phyloP scores from a whole-genome alignment of 768 basidiomycete genomes.

The Pisolithus orientalis region DNA sequence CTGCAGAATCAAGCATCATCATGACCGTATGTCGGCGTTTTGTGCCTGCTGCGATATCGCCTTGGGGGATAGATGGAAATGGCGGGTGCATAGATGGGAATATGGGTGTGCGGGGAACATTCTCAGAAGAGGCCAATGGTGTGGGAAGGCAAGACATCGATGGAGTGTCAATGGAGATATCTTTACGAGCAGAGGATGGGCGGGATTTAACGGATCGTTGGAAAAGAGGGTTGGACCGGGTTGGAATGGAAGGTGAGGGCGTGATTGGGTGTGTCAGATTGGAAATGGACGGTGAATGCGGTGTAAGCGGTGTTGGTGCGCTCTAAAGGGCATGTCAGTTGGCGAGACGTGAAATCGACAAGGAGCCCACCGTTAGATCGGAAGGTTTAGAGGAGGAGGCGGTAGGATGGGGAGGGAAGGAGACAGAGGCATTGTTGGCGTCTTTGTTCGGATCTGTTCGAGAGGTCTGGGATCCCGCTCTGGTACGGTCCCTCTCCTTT shows the following conservation, averaged over 20 bases:
- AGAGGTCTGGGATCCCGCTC: conserved; percentile 17
- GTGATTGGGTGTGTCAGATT: conserved; percentile 11
- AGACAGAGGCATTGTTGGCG: conserved; percentile 3
- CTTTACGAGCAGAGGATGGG: conserved; percentile 21
- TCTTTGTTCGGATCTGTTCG: conserved; percentile 16
- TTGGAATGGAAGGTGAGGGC: conserved; percentile 24
- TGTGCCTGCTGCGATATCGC: conserved; percentile 44
- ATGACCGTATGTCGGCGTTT: conserved; percentile 77
- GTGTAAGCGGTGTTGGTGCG: conserved; percentile 24
- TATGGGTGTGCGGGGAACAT: conserved; percentile 20
- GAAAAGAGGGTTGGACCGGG: conserved; percentile 8
- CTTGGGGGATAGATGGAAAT: conserved; percentile 23
- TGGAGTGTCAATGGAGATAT: conserved; percentile 11
- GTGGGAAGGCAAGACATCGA: conserved; percentile 15
- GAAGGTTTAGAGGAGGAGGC: conserved; percentile 14
- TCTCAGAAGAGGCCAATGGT: conserved; percentile 25
- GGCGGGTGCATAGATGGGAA: conserved; percentile 6
- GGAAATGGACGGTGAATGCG: conserved; percentile 22
- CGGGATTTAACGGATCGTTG: conserved; percentile 28
- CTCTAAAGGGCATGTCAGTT: conserved; percentile 13
- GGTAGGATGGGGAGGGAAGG: conserved; percentile 13
- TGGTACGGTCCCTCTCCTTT: conserved; percentile 40
- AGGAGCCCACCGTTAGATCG: conserved; percentile 26
- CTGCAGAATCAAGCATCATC: conserved; percentile 62
- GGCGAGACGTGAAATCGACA: not conserved